Percentiles rank a stretch among this genome's conserved stretches.
phyloP scores from a whole-genome alignment of 176 grass and related monocot genomes.

The Bothriochloa decipiens region DNA sequence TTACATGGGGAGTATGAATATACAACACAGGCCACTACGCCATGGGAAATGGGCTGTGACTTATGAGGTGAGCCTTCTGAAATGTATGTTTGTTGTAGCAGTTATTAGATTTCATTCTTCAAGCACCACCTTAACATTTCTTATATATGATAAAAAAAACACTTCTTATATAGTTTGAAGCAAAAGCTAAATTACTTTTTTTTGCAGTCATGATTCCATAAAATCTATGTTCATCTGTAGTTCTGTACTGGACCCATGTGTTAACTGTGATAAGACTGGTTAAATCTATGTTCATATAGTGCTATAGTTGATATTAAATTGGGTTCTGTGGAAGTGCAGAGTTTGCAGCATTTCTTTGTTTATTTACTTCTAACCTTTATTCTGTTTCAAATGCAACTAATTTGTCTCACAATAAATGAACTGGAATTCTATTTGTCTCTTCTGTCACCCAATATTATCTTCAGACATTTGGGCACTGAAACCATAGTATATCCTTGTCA shows the following conservation, averaged over 20 bases:
- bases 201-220: not conserved
- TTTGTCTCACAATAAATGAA: not conserved
- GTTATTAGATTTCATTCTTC: constrained; percentile 31
- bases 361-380: constrained; percentile 1
- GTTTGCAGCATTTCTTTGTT: not conserved
- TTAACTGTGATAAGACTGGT: not conserved
- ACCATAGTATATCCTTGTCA: not conserved
- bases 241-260: not conserved
- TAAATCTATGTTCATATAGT: not conserved
- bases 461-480: constrained; percentile 12
- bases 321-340: not conserved
- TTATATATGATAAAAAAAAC: no score
- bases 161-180: no score
- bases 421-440: not conserved
- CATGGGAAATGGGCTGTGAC: constrained; percentile 82
- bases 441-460: not conserved
- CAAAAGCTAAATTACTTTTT: not conserved
- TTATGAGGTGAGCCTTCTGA: constrained; percentile 68
- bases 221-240: not conserved
- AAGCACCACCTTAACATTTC: not conserved
- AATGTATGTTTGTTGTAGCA: constrained; percentile 9
- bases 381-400: not conserved
- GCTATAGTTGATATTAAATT: not conserved
- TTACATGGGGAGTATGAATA: constrained; percentile 81
- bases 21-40: constrained; percentile 69